Percentiles rank a stretch among this genome's conserved stretches.
Evolutionary conservation across 1,284 basidiomycete species (phyloP).

Genomic region (Malassezia furfur): DNA sequence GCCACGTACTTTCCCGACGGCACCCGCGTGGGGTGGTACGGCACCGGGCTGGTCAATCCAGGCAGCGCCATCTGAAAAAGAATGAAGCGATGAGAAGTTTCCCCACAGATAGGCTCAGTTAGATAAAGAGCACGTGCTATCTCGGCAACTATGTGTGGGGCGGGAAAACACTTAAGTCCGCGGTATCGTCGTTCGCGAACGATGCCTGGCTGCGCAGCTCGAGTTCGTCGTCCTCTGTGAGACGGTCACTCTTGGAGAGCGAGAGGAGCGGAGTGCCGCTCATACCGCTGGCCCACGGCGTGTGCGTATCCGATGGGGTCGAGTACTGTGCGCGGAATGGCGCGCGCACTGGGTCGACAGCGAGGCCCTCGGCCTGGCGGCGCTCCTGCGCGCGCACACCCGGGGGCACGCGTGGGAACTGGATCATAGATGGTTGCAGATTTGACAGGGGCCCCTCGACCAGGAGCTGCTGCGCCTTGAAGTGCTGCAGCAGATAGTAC

Average conservation of each 20-base stretch:
- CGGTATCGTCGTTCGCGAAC: constrained; percentile 25
- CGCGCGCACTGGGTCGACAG: constrained; percentile 6
- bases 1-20: constrained; percentile 10
- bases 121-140: too few species aligned
- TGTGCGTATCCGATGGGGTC: neutral
- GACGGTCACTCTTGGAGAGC: constrained; percentile 3
- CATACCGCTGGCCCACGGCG: neutral
- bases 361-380: constrained; percentile 22
- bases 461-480: constrained; percentile 87
- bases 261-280: constrained; percentile 1
- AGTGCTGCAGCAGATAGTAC: constrained; percentile 96
- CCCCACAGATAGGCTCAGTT: too few species aligned
- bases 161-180: too few species aligned
- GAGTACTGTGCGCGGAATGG: neutral
- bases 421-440: constrained; percentile 94
- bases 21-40: neutral
- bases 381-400: constrained; percentile 61
- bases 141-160: too few species aligned
- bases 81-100: too few species aligned
- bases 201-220: constrained; percentile 37
- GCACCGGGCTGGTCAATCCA: neutral
- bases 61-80: constrained; percentile 1
- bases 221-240: constrained; percentile 16
- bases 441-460: constrained; percentile 96
- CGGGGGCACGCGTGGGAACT: constrained; percentile 60